A percentile compares a stretch with the other conserved stretches of the same genome.
phyloP scores from a whole-genome alignment of 2,329 filamentous ascomycete genomes.

The Colletotrichum sp. region DNA sequence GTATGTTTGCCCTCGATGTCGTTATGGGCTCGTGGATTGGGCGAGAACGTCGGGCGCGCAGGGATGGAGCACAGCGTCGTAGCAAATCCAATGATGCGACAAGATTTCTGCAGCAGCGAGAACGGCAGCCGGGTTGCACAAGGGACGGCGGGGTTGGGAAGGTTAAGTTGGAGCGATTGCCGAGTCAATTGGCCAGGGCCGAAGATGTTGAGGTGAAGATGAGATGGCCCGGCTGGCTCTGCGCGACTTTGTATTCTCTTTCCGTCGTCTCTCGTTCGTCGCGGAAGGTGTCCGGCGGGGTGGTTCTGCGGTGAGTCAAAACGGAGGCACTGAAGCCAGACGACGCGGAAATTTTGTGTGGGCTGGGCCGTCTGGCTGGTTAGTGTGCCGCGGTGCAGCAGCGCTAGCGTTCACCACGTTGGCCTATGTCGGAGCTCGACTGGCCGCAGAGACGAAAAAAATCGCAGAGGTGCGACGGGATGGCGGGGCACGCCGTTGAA shows the following conservation, averaged over 20 bases:
- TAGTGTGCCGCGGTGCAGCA: neutral
- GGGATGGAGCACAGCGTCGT: conserved; percentile 11
- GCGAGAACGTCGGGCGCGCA: conserved; percentile 12
- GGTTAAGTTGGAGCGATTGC: neutral
- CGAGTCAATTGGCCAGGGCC: conserved; percentile 10
- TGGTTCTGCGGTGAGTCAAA: conserved; percentile 19
- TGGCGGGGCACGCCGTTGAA: conserved; percentile 25
- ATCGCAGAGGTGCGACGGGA: conserved; percentile 1
- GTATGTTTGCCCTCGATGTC: neutral
- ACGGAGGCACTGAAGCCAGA: neutral
- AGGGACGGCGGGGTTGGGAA: neutral
- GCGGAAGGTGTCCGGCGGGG: conserved; percentile 13
- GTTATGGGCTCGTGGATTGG: neutral
- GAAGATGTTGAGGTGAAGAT: neutral
- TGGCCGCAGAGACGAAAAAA: neutral
- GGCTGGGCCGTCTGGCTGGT: neutral
- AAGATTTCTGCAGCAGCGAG: conserved; percentile 6
- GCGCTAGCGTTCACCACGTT: conserved; percentile 11
- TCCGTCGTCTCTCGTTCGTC: neutral
- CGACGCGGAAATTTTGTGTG: conserved; percentile 18
- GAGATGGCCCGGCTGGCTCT: neutral
- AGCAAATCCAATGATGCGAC: conserved; percentile 15
- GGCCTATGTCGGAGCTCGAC: conserved; percentile 25
- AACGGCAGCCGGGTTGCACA: neutral
- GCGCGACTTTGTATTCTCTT: conserved; percentile 12